Evolutionary conservation across 2,329 filamentous ascomycete genomes (phyloP).

Genomic region (Anthostomella pinea): DNA sequence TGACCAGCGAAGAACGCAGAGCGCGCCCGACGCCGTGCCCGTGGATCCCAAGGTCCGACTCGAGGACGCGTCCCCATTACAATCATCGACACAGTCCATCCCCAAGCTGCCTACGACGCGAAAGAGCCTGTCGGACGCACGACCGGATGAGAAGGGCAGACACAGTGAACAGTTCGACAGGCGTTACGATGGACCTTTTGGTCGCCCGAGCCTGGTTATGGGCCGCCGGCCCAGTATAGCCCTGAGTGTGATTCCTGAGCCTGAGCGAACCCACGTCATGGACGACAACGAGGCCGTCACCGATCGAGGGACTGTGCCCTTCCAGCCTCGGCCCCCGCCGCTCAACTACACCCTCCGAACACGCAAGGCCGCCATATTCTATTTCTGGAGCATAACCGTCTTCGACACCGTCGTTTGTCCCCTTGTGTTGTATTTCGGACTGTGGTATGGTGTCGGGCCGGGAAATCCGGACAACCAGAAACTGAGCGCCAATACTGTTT

Average conservation of each 20-base stretch:
- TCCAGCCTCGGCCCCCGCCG: constrained; percentile 10
- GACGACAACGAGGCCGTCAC: not conserved
- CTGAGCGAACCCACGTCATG: not conserved
- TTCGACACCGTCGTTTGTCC: constrained; percentile 58
- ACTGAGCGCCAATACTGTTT: constrained; percentile 31
- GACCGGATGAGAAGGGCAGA: constrained; percentile 8
- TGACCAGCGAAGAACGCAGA: constrained; percentile 1
- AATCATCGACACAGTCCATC: not conserved
- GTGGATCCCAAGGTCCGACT: not conserved
- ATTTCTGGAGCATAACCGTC: constrained; percentile 59
- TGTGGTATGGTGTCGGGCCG: constrained; percentile 48
- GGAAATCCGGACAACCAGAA: constrained; percentile 32
- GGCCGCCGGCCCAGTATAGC: constrained; percentile 12
- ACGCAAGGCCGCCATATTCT: constrained; percentile 51
- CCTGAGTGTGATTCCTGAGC: too few species aligned
- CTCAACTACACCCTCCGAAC: constrained; percentile 17
- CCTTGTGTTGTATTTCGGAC: constrained; percentile 56
- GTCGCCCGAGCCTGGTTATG: constrained; percentile 23
- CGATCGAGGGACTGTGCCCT: not conserved
- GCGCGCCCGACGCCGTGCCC: constrained; percentile 1
- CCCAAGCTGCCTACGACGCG: not conserved
- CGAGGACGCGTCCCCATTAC: not conserved
- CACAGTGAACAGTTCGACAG: constrained; percentile 25
- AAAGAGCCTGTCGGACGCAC: not conserved
- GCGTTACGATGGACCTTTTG: constrained; percentile 26